These are phyloP conservation scores for Colletotrichum liaoningense DNA, from an alignment of 2,329 filamentous ascomycete genomes.

Conservation along the genomic window DNA sequence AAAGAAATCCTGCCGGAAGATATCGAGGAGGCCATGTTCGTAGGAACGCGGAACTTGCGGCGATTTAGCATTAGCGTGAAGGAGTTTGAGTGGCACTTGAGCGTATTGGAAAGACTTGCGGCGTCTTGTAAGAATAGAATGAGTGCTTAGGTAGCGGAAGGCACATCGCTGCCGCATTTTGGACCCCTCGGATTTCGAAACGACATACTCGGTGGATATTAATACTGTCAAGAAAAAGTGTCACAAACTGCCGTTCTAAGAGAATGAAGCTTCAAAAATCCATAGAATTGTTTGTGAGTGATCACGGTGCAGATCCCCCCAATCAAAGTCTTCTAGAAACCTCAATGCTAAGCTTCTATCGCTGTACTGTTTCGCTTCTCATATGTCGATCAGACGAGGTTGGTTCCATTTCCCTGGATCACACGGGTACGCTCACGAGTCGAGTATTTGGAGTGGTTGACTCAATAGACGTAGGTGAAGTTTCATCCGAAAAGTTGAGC, in stretches of 20 bases:
- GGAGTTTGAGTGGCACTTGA: constrained; percentile 40
- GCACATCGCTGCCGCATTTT: too few relatives aligned
- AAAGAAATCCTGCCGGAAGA: constrained; percentile 35
- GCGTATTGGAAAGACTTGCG: constrained; percentile 37
- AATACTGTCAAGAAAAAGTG: too few relatives aligned
- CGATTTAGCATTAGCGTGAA: constrained; percentile 38
- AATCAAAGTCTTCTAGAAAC: not conserved
- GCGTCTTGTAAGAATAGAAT: constrained; percentile 15
- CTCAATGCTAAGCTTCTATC: not conserved
- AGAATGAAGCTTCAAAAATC: too few relatives aligned
- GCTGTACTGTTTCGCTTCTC: not conserved
- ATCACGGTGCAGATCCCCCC: too few relatives aligned
- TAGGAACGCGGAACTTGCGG: constrained; percentile 38
- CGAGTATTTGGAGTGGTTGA: not conserved
- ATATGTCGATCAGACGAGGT: not conserved
- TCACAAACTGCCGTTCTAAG: too few relatives aligned
- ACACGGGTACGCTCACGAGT: not conserved
- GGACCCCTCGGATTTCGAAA: too few relatives aligned
- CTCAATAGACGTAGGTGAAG: not conserved
- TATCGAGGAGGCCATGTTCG: constrained; percentile 36
- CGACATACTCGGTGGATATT: too few relatives aligned
- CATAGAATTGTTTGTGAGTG: too few relatives aligned
- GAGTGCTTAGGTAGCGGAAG: not conserved
- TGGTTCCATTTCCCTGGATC: not conserved
- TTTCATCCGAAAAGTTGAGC: not conserved